phyloP scores from a whole-genome alignment of 2,329 filamentous ascomycete genomes.

The Apiospora malaysiana region DNA sequence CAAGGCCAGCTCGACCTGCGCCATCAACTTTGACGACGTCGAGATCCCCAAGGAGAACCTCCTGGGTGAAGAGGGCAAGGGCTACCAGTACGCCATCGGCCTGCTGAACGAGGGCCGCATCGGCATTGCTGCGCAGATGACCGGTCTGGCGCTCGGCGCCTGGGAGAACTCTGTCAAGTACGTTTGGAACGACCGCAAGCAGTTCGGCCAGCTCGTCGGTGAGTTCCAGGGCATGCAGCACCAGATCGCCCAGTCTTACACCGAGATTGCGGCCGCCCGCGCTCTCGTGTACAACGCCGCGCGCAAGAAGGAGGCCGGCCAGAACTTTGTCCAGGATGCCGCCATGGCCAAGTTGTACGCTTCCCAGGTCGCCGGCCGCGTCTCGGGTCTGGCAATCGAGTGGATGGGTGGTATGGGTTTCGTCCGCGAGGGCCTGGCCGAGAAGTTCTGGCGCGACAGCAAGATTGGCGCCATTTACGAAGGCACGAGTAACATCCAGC shows the following conservation, averaged over 20 bases:
- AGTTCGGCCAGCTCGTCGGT: conserved; percentile 92
- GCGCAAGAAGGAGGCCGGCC: conserved; percentile 95
- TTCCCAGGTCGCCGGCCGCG: conserved; percentile 88
- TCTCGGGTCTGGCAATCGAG: conserved; percentile 86
- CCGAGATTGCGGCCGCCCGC: conserved; percentile 88
- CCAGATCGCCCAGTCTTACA: conserved; percentile 95
- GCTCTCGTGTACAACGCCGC: conserved; percentile 95
- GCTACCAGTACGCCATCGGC: conserved; percentile 97
- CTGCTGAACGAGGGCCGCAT: conserved; percentile 96
- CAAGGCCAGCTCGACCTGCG: conserved; percentile 92
- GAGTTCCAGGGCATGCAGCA: conserved; percentile 99
- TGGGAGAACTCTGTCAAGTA: conserved; percentile 96
- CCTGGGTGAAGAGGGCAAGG: conserved; percentile 85
- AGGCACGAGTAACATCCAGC: conserved; percentile 81
- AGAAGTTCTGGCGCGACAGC: conserved; percentile 97
- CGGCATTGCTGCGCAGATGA: conserved; percentile 98
- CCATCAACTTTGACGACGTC: conserved; percentile 97
- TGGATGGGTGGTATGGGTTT: conserved; percentile 99
- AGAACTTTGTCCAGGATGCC: conserved; percentile 93
- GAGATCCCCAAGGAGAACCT: conserved; percentile 87
- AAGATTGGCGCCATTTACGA: conserved; percentile 99
- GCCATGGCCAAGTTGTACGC: conserved; percentile 98
- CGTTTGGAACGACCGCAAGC: conserved; percentile 97
- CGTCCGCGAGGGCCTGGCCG: conserved; percentile 91
- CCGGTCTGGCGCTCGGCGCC: conserved; percentile 88